phyloP scores from a whole-genome alignment of 306 rosid species.

The Trifolium dubium region DNA sequence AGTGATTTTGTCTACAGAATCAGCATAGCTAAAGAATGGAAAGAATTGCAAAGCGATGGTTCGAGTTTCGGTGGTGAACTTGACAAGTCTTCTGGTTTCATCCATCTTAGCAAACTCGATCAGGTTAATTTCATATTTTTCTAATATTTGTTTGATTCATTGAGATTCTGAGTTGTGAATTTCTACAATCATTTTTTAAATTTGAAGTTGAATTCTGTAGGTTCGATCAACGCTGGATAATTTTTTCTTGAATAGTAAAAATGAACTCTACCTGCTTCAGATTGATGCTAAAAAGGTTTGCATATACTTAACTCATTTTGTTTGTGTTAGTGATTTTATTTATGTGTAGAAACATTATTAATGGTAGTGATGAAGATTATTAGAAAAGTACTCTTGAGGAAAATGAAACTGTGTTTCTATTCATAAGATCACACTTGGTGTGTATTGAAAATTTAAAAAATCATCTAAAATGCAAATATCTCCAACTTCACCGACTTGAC shows the following conservation, averaged over 20 bases:
- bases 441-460: no score
- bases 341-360: no score
- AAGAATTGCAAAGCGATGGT: slow-evolving; percentile 59
- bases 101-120: slow-evolving; percentile 80
- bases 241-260: slow-evolving; percentile 60
- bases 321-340: not conserved
- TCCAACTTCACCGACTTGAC: not conserved
- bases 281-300: slow-evolving; percentile 76
- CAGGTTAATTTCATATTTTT: slow-evolving; percentile 57
- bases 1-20: slow-evolving; percentile 75
- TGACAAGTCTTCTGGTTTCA: slow-evolving; percentile 71
- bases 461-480: not conserved
- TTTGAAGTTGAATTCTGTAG: slow-evolving; percentile 46
- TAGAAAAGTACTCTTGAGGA: not conserved
- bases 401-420: not conserved
- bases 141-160: not conserved
- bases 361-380: slow-evolving; percentile 8
- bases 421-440: not conserved
- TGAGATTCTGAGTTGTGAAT: not conserved
- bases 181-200: slow-evolving; percentile 1
- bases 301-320: not conserved
- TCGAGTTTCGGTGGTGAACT: slow-evolving; percentile 63
- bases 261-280: slow-evolving; percentile 79
- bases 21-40: slow-evolving; percentile 71
- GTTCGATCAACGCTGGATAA: slow-evolving; percentile 67